Evolutionary conservation across 805 yeast species (phyloP).

Genomic region (Candida maris): DNA sequence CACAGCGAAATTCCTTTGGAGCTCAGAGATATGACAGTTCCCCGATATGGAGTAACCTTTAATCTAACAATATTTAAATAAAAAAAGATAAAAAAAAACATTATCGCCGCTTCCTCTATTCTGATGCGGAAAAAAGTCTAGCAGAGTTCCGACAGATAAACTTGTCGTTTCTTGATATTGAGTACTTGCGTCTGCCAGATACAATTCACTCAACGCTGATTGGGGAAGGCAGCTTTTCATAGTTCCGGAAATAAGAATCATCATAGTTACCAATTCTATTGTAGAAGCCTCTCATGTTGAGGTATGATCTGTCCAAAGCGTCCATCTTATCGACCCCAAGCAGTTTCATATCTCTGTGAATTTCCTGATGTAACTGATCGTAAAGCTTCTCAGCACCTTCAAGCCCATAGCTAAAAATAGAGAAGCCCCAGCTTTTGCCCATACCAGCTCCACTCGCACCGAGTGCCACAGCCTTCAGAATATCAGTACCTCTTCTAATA

Average conservation of each 20-base stretch:
- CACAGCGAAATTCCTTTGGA: too few relatives aligned
- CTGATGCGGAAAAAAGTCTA: too few relatives aligned
- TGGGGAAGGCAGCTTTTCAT: conserved; percentile 4
- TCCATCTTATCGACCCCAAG: conserved; percentile 39
- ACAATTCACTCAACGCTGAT: too few relatives aligned
- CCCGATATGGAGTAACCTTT: too few relatives aligned
- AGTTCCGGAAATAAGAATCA: conserved; percentile 4
- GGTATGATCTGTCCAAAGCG: conserved; percentile 5
- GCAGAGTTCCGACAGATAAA: too few relatives aligned
- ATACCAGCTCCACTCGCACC: conserved; percentile 38
- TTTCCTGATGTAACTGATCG: conserved; percentile 55
- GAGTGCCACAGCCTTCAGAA: conserved; percentile 33
- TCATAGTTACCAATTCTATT: conserved; percentile 6
- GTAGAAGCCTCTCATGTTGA: conserved; percentile 4
- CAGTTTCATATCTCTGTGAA: conserved; percentile 64
- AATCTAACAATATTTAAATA: too few relatives aligned
- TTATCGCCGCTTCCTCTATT: too few relatives aligned
- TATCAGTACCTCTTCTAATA: conserved; percentile 34
- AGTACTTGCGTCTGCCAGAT: too few relatives aligned
- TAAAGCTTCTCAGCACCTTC: conserved; percentile 48
- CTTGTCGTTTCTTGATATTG: too few relatives aligned
- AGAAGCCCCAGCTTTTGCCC: conserved; percentile 26
- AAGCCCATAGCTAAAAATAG: conserved; percentile 15
- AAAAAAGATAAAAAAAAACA: too few relatives aligned
- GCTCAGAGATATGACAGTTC: too few relatives aligned